Base-by-base conservation (phyloP, 116 monocot genomes). In the Zostera marina region DNA sequence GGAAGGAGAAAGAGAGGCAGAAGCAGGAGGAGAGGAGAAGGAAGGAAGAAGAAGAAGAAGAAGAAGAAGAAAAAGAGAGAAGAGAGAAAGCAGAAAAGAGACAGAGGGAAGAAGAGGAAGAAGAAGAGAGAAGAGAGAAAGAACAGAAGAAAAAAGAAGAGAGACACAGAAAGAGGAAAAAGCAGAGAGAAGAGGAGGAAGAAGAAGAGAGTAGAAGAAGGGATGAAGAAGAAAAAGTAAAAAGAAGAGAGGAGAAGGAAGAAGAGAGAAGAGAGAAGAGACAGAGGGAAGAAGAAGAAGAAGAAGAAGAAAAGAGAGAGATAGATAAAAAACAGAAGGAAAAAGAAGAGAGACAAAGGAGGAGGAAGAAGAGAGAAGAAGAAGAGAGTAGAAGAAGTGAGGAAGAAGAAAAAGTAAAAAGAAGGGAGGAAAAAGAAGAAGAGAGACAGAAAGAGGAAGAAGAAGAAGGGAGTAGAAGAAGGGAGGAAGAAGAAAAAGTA, bases 61-160 rank as follows among this genome's bases (percentile, higher is more conserved):
- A 41, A 55, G 42, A 25, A 41, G 17, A 26, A 54, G 10, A 40
- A 42, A 42, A 11, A 12, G 16, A 65, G 54, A 52, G 8, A 19
- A 22, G 21, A 65, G 15, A 16, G 15, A 24, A 23, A 65, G 43
- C 20, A 54, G 38, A 44, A 14, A 14, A 22, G 65, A 44, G 44
- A 22, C 22, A 19, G 6, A 24, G 15, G 52, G 51, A 51, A 1
- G 51, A 49, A 9, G 53, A 17, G 40, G 19, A 53, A 39, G 63
- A 63, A 15, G 43, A 42, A 26, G 61, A 61, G 45, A 47, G 11
- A 38, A 59, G 26, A 32, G 58, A 59, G 2, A 60, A 20, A 21
- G 11, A 14, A 2, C 2, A 42, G 42, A 43, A 11, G 12, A 42
- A 13, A 13, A 44, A 1, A 8, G 5, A 2, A 25, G 15, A 25